A percentile compares a stretch with the other conserved stretches of the same genome.
These are phyloP conservation scores for Neurospora discreta DNA, from an alignment of 495 filamentous ascomycete genomes.

Conservation along the genomic window DNA sequence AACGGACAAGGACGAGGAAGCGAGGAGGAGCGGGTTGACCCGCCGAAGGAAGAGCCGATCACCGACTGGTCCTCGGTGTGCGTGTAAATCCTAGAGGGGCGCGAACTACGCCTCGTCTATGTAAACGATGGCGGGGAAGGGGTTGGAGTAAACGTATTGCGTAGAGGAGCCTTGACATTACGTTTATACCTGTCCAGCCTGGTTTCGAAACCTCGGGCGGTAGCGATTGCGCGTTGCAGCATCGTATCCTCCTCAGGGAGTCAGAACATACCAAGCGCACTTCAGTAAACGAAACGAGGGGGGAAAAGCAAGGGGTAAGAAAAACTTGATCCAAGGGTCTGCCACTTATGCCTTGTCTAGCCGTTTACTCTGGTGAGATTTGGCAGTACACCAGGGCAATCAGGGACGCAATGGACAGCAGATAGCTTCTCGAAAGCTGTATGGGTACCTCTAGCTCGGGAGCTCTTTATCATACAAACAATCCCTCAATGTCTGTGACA, in stretches of 20 bases:
- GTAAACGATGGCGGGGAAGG: neutral
- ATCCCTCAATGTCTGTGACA: neutral
- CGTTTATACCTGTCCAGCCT: neutral
- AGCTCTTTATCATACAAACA: neutral
- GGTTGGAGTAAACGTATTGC: neutral
- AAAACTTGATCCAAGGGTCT: slow-evolving; percentile 9
- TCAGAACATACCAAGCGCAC: neutral
- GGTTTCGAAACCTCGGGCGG: neutral
- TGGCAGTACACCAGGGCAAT: slow-evolving; percentile 12
- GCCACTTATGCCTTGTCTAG: slow-evolving; percentile 17
- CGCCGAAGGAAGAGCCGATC: slow-evolving; percentile 16
- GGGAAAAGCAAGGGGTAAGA: neutral
- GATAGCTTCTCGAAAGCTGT: neutral
- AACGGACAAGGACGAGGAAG: neutral
- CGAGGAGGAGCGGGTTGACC: slow-evolving; percentile 10
- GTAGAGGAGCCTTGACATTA: neutral
- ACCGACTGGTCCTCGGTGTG: slow-evolving; percentile 18
- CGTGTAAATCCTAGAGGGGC: slow-evolving; percentile 11
- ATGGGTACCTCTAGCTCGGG: neutral
- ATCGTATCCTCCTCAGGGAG: neutral
- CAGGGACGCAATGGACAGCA: neutral
- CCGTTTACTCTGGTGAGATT: slow-evolving; percentile 12
- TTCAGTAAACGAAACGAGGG: neutral
- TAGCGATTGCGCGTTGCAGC: neutral
- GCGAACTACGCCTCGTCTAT: slow-evolving; percentile 13